A percentile compares a stretch with the other conserved stretches of the same genome.
phyloP scores from a whole-genome alignment of 352 stramenopile genomes.

The Pelagophyceae sp. region DNA sequence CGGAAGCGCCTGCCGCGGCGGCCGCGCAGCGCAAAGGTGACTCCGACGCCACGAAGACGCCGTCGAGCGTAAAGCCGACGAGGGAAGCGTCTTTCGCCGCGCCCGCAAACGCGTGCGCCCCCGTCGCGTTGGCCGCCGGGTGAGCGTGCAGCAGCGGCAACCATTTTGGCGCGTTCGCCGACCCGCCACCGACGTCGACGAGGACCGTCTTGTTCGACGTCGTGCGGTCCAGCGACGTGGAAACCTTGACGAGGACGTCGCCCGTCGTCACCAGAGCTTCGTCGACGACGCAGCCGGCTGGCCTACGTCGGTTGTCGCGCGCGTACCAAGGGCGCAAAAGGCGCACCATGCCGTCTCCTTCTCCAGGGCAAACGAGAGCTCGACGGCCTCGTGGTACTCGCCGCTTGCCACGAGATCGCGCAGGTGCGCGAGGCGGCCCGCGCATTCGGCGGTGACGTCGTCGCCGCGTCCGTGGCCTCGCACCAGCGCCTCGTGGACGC shows the following conservation, averaged over 20 bases:
- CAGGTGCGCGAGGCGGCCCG: background rate
- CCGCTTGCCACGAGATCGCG: background rate
- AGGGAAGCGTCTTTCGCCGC: no score
- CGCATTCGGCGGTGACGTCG: background rate
- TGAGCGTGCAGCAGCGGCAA: background rate
- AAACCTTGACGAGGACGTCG: background rate
- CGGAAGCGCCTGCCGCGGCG: no score
- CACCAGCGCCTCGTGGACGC: background rate
- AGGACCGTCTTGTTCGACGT: background rate
- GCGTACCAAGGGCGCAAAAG: no score
- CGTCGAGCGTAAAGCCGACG: background rate
- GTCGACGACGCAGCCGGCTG: background rate
- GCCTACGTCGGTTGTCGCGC: no score
- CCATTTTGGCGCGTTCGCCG: background rate
- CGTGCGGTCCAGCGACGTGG: no score
- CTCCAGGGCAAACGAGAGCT: background rate
- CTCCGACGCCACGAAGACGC: background rate
- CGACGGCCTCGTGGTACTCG: background rate
- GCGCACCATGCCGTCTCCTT: no score
- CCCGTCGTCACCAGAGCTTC: background rate
- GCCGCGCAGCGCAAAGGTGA: background rate
- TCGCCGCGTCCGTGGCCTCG: background rate
- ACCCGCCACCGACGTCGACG: background rate
- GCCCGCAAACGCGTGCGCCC: no score
- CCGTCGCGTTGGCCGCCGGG: no score